Evolutionary conservation across 2,329 filamentous ascomycete genomes (phyloP).

Genomic region (Ophiostoma fasciatum): DNA sequence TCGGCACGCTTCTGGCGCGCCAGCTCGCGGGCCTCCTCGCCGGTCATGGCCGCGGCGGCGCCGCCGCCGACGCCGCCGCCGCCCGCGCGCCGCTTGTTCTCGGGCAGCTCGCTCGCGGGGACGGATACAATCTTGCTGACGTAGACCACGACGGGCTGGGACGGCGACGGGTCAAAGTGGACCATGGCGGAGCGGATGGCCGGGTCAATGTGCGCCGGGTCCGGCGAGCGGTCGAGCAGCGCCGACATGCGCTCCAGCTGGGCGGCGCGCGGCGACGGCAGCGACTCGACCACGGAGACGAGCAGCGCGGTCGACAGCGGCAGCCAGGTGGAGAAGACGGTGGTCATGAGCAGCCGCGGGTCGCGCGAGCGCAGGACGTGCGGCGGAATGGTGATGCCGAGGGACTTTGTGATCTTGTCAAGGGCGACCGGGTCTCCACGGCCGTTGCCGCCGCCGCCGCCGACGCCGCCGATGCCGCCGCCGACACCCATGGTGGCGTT

Average conservation of each 20-base stretch:
- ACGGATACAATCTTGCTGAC: slow-evolving; percentile 98
- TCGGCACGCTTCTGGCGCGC: slow-evolving; percentile 82
- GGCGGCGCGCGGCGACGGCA: slow-evolving; percentile 69
- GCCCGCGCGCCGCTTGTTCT: slow-evolving; percentile 52
- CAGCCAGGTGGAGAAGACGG: slow-evolving; percentile 80
- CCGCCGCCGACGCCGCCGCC: too few relatives aligned
- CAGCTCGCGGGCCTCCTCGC: slow-evolving; percentile 80
- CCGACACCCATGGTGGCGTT: slow-evolving; percentile 77
- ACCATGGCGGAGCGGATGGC: slow-evolving; percentile 67
- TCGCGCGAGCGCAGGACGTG: slow-evolving; percentile 76
- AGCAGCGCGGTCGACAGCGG: slow-evolving; percentile 84
- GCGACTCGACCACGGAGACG: slow-evolving; percentile 83
- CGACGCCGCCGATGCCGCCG: slow-evolving; percentile 66
- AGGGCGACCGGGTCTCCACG: slow-evolving; percentile 71
- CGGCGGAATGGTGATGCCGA: slow-evolving; percentile 70
- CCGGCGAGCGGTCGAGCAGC: slow-evolving; percentile 67
- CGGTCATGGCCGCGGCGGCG: slow-evolving; percentile 53
- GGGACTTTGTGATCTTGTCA: slow-evolving; percentile 89
- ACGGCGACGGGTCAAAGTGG: slow-evolving; percentile 53
- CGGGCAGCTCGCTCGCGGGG: slow-evolving; percentile 77
- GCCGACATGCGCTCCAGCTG: slow-evolving; percentile 69
- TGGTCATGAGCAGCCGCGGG: slow-evolving; percentile 66
- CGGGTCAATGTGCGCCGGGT: slow-evolving; percentile 52
- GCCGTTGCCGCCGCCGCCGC: slow-evolving; percentile 46
- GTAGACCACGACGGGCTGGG: slow-evolving; percentile 77